Base-by-base conservation (phyloP, 805 yeast genomes). In the Lipomyces spencermartinsiae region DNA sequence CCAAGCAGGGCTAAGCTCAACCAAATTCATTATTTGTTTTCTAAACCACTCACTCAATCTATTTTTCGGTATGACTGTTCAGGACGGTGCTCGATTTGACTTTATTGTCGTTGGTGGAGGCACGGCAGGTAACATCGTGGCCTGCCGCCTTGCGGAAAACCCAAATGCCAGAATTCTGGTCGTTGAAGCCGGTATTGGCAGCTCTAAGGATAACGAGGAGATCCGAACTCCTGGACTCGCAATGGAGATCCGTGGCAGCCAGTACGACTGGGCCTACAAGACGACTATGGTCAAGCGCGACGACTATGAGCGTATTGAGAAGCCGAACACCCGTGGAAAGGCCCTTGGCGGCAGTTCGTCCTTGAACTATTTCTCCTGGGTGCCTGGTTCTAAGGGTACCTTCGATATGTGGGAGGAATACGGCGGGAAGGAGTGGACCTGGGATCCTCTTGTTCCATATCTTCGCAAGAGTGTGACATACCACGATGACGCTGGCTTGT, bases 1-100 rank as follows among this genome's bases (percentile, higher is more conserved):
- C 37, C 2, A n/a, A 4, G n/a, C 58, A 29, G 19, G 12, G 5
- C 39, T 16, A 31, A 25, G 12, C 22, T 55, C 58, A 12, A 55
- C 58, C 7, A 39, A 29, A n/a, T 10, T 55, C 58, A 31, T 31
- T 55, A 16, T 16, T 33, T 31, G 95, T 83, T 90, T n/a, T 31
- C 22, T 6, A 31, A 55, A n/a, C 58, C 19, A 29, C 58, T 9
- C 34, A 14, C 34, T 55, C 22, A 10, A 29, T 8, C 22, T 55
- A 29, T 16, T 1, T 14, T 29, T n/a, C 35, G 34, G 4, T 31
- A 55, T 55, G 58, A 0, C 58, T 29, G 58, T 31, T 31, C 16
- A 29, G 19, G 19, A 55, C 58, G 93, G 63, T 56, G 62, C 51
- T 62, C 72, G 34, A n/a, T 58, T 34, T 35, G 74, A 76, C 71